Conservation (phyloP, 2,329 filamentous ascomycete genomes). For the Aphanocladium album region DNA sequence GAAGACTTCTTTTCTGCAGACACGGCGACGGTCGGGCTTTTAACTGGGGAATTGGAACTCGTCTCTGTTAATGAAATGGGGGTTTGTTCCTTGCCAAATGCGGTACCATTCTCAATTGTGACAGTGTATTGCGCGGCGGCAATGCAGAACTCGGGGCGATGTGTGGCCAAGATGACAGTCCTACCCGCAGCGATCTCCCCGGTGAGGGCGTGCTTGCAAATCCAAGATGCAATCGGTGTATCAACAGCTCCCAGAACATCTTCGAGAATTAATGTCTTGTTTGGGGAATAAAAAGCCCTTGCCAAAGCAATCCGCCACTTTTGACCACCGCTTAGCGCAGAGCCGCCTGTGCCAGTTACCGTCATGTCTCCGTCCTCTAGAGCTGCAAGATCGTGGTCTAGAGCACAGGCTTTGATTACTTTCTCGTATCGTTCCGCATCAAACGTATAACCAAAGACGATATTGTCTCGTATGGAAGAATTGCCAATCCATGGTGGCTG, state of each 20-base stretch:
- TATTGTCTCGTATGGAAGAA: constrained; percentile 39
- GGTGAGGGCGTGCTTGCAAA: constrained; percentile 3
- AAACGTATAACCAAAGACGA: constrained; percentile 38
- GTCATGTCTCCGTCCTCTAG: constrained; percentile 39
- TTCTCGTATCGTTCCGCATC: constrained; percentile 37
- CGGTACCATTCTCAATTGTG: constrained; percentile 3
- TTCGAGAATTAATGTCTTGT: constrained; percentile 40
- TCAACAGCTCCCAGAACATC: constrained; percentile 33
- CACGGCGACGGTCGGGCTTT: no score
- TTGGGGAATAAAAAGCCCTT: constrained; percentile 40
- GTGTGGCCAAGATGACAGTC: constrained; percentile 14
- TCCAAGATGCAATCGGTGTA: constrained; percentile 10
- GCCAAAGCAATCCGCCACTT: constrained; percentile 41
- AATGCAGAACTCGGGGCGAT: constrained; percentile 12
- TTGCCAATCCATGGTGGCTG: constrained; percentile 46
- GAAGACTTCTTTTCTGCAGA: no score
- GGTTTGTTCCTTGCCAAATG: neutral
- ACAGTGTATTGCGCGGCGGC: constrained; percentile 3
- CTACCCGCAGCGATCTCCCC: constrained; percentile 10
- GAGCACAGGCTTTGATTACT: constrained; percentile 41
- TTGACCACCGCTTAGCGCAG: constrained; percentile 41
- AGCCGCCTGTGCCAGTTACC: constrained; percentile 37
- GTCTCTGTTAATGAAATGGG: neutral
- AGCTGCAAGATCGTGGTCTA: constrained; percentile 37
- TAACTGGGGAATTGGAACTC: neutral